These are phyloP conservation scores for Coemansia sp. DNA, from an alignment of 192 early-diverging fungal genomes.

Conservation along the genomic window DNA sequence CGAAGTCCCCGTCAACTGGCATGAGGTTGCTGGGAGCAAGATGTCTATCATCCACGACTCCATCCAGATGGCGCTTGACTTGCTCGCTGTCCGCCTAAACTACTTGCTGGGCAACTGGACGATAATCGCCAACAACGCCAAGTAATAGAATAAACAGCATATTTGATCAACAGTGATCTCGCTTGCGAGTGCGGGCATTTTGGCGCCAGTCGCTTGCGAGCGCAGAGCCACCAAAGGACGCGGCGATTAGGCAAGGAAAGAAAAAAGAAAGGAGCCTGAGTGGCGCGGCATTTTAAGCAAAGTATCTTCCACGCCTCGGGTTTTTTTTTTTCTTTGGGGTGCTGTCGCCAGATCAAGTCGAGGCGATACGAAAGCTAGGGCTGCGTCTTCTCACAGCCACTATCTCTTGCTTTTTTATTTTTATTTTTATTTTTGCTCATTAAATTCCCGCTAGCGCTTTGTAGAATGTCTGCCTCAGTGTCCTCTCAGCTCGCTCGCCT, in stretches of 20 bases:
- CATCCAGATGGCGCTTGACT: conserved; percentile 86
- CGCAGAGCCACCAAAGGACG: neutral
- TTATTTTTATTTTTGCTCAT: neutral
- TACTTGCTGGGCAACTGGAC: conserved; percentile 84
- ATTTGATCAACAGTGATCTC: neutral
- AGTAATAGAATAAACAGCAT: conserved; percentile 2
- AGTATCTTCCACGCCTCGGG: too few relatives aligned
- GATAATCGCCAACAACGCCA: neutral
- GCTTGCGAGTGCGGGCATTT: neutral
- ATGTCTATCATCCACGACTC: conserved; percentile 87
- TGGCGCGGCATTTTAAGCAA: neutral
- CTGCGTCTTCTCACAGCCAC: neutral
- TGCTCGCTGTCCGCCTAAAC: conserved; percentile 86
- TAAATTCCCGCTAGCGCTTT: too few relatives aligned
- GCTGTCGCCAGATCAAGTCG: neutral
- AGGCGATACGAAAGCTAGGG: too few relatives aligned
- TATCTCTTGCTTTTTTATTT: conserved; percentile 4
- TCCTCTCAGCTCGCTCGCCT: conserved; percentile 40
- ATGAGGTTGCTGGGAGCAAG: conserved; percentile 96
- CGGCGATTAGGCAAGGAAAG: neutral
- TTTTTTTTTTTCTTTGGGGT: too few relatives aligned
- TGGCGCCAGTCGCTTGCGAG: neutral
- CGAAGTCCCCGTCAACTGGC: conserved; percentile 95
- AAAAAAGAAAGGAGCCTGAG: too few relatives aligned
- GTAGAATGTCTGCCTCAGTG: conserved; percentile 39